Conservation (phyloP, 2,329 filamentous ascomycete species). For the Cladosporium sp. region DNA sequence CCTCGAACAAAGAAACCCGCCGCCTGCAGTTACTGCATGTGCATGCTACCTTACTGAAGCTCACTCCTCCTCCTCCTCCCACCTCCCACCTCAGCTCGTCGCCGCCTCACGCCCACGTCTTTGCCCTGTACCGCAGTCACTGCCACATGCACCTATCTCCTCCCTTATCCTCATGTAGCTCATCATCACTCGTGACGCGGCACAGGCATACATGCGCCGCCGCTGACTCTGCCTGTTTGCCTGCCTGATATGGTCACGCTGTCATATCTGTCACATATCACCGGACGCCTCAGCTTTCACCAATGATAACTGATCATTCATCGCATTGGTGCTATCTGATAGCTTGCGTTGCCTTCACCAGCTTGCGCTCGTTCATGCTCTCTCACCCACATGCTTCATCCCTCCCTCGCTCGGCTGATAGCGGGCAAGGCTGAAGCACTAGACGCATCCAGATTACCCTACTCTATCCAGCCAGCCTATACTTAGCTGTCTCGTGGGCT, state of each 20-base stretch:
- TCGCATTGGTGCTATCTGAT: not conserved
- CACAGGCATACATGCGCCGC: conserved; percentile 12
- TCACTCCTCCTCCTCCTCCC: not conserved
- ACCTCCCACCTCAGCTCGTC: not conserved
- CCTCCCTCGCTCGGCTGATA: not conserved
- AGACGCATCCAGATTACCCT: not conserved
- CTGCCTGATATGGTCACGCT: not conserved
- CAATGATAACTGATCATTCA: not conserved
- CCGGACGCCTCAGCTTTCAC: conserved; percentile 1
- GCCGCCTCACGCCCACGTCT: not conserved
- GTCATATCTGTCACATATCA: not conserved
- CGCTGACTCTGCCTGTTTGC: not conserved
- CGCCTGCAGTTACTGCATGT: not conserved
- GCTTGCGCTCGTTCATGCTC: not conserved
- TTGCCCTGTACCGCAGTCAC: not conserved
- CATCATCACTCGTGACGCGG: conserved; percentile 5
- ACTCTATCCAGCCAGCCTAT: not conserved
- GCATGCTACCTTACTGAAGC: not conserved
- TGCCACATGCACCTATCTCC: not conserved
- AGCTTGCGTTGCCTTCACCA: not conserved
- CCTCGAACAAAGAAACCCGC: not conserved
- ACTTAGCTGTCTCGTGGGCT: conserved; percentile 1
- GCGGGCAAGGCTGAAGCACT: not conserved
- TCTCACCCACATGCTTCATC: not conserved
- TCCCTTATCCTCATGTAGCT: not conserved